Base-by-base conservation (phyloP, 2,329 filamentous ascomycete species). In the Periconia sp. region DNA sequence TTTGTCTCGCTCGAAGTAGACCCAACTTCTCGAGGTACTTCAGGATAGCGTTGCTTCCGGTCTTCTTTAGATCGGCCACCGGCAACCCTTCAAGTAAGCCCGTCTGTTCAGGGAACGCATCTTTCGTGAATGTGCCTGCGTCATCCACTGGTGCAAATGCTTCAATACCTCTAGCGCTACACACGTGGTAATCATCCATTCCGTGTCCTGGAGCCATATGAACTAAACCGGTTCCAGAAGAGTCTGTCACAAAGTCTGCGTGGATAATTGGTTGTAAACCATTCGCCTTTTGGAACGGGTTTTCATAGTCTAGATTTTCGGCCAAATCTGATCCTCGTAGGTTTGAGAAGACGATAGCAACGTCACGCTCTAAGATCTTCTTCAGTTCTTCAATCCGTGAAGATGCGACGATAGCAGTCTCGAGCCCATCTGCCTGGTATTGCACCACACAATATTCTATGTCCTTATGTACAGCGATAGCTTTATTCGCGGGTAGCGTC, bases 141-240 rank as follows among this genome's bases (percentile, higher is more conserved):
- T 90, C 86, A 54, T 95, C 86, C 11, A 99, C 86, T 0, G 92
- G 92, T 4, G 92, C 89, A 58, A 87, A 86, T 1, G 87, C 87
- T 4, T 66, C 76, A 41, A 97, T 88, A 2, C 82, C 85, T 32
- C 87, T 76, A 17, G 80, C 71, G 34, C 80, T 80, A 66, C 92
- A 96, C 4, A 86, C 83, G 48, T 92, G 84, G 64, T 97, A 99
- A 66, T 99, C 94, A 26, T 99, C 94, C 77, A 96, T 94, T 31
- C 94, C 94, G 64, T 99, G 94, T 3, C 94, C 94, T 5, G 94
- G 92, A 2, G 94, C 94, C 52, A 91, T 80, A 66, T 99, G 94
- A 22, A 99, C 94, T n/a, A 99, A 77, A 9, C 94, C 94, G 17
- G 92, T 91, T 36, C 94, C 94, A n/a, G 92, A 95, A 18, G 88